phyloP scores from a whole-genome alignment of 2,329 filamentous ascomycete genomes.

The Alternaria burnsii region DNA sequence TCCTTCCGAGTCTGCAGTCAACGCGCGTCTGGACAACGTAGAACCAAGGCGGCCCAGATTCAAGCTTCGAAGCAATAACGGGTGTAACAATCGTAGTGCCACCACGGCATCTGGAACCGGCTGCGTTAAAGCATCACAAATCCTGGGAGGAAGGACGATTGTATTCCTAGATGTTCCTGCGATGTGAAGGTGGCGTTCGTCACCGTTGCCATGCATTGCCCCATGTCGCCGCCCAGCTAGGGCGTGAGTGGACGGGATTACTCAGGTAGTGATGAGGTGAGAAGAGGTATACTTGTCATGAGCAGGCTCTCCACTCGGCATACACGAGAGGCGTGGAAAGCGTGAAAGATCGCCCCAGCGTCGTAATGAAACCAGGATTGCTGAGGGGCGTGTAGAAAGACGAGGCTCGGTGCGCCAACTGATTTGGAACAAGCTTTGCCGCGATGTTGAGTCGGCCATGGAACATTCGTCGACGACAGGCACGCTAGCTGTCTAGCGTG shows the following conservation, averaged over 20 bases:
- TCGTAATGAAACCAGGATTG: slow-evolving; percentile 2
- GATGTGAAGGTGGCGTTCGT: background rate
- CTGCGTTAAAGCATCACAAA: background rate
- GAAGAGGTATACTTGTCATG: slow-evolving; percentile 4
- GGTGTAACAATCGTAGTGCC: background rate
- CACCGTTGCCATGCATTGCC: background rate
- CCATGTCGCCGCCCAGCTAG: background rate
- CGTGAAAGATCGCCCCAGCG: slow-evolving; percentile 2
- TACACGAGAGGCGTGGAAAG: background rate
- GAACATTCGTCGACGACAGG: slow-evolving; percentile 11
- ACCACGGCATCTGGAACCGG: background rate
- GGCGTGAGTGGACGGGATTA: background rate
- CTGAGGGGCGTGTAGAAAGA: background rate
- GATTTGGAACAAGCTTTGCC: slow-evolving; percentile 13
- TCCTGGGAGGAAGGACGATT: no score
- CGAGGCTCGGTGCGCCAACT: slow-evolving; percentile 4
- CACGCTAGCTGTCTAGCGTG: slow-evolving; percentile 10
- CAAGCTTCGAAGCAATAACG: slow-evolving; percentile 3
- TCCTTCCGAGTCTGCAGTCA: slow-evolving; percentile 27
- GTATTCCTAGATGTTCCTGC: background rate
- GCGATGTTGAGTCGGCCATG: slow-evolving; percentile 4
- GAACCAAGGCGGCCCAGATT: slow-evolving; percentile 4
- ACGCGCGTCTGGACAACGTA: slow-evolving; percentile 14
- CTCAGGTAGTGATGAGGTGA: background rate
- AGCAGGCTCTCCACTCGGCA: slow-evolving; percentile 2